Evolutionary conservation across 257 asterid genomes (phyloP).

Genomic region (Solanum chiquidenum): DNA sequence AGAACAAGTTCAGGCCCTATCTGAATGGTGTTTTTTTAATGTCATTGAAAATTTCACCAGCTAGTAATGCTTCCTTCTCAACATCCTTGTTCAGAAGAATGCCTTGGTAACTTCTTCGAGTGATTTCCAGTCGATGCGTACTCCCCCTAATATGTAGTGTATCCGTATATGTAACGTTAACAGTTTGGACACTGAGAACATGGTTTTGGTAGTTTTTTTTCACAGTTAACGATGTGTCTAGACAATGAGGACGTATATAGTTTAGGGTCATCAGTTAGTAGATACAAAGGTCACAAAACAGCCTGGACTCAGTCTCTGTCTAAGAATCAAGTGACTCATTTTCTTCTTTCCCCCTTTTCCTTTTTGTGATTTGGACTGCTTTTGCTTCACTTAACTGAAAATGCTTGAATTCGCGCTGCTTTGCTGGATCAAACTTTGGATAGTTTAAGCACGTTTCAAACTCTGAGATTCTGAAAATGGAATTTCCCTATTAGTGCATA

Average conservation of each 20-base stretch:
- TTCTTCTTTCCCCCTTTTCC: neutral
- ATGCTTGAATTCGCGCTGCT: neutral
- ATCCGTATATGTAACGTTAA: slow-evolving; percentile 4
- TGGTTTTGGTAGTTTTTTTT: neutral
- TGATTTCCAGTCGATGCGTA: neutral
- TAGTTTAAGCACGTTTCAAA: neutral
- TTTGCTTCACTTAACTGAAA: neutral
- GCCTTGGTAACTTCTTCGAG: neutral
- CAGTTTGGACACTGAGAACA: neutral
- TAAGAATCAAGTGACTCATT: neutral
- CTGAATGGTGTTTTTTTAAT: neutral
- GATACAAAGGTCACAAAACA: neutral
- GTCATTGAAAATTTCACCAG: neutral
- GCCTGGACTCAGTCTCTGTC: neutral
- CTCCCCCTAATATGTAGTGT: neutral
- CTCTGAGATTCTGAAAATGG: neutral
- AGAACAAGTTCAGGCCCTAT: slow-evolving; percentile 34
- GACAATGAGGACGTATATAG: neutral
- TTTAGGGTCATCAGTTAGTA: neutral
- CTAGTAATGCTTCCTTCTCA: neutral
- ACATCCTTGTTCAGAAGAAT: neutral
- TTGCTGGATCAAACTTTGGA: neutral
- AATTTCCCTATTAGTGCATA: neutral
- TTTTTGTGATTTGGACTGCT: neutral
- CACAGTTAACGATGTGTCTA: neutral